These are phyloP conservation scores for Umbelopsis sp. DNA, from an alignment of 371 early-diverging fungal species.

Conservation along the genomic window DNA sequence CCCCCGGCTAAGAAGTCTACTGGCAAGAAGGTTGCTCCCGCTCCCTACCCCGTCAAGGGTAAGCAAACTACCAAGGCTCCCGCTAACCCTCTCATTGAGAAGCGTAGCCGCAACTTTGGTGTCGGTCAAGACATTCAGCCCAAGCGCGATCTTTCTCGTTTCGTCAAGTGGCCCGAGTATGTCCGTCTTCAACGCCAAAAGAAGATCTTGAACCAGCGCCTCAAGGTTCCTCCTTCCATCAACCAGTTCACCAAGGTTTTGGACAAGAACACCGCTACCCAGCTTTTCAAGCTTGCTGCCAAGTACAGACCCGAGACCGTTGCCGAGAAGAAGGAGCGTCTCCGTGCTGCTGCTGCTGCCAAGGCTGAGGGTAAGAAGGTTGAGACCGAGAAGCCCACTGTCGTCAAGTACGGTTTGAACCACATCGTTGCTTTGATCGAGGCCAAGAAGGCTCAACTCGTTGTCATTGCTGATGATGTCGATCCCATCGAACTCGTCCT, in stretches of 20 bases:
- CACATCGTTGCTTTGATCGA: slow-evolving; percentile 98
- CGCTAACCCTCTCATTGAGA: slow-evolving; percentile 92
- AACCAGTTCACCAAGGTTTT: slow-evolving; percentile 99
- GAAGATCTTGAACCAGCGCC: slow-evolving; percentile 95
- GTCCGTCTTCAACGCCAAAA: slow-evolving; percentile 97
- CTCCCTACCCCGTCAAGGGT: slow-evolving; percentile 80
- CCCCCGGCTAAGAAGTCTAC: slow-evolving; percentile 66
- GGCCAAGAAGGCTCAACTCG: slow-evolving; percentile 98
- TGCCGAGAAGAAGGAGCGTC: slow-evolving; percentile 95
- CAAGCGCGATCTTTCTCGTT: slow-evolving; percentile 93
- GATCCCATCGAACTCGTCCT: slow-evolving; percentile 99
- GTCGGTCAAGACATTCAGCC: slow-evolving; percentile 96
- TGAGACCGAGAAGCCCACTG: slow-evolving; percentile 92
- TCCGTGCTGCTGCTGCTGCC: slow-evolving; percentile 79
- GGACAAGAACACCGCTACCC: slow-evolving; percentile 97
- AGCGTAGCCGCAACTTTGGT: slow-evolving; percentile 90
- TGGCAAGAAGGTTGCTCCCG: slow-evolving; percentile 92
- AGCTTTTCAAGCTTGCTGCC: slow-evolving; percentile 95
- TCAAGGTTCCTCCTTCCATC: slow-evolving; percentile 99
- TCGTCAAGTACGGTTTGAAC: slow-evolving; percentile 99
- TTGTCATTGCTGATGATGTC: slow-evolving; percentile 99
- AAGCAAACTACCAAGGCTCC: slow-evolving; percentile 73
- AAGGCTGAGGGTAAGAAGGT: slow-evolving; percentile 90
- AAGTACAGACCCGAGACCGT: slow-evolving; percentile 99
- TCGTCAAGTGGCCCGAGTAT: slow-evolving; percentile 98